Percentiles rank a stretch among this genome's conserved stretches.
phyloP scores from a whole-genome alignment of 2,329 filamentous ascomycete species.

The Penicillium sp. region DNA sequence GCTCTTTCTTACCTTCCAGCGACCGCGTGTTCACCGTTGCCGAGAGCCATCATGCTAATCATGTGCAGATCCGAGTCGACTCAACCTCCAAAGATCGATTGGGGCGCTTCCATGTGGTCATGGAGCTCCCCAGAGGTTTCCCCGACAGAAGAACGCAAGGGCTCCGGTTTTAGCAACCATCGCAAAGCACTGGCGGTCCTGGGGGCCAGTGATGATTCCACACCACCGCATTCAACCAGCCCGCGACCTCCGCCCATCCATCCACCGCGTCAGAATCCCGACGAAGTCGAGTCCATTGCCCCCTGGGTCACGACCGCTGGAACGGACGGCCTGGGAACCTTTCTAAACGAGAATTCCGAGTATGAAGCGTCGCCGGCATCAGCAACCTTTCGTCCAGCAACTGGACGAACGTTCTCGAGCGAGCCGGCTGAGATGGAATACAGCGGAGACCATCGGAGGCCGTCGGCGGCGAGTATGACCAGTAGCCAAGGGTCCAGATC shows the following conservation, averaged over 20 bases:
- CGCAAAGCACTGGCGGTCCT: slow-evolving; percentile 32
- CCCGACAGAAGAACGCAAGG: slow-evolving; percentile 35
- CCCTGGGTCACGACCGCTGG: slow-evolving; percentile 29
- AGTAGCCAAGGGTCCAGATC: slow-evolving; percentile 79
- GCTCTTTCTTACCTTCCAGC: slow-evolving; percentile 11
- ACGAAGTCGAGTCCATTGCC: slow-evolving; percentile 26
- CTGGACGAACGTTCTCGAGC: slow-evolving; percentile 48
- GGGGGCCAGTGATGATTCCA: slow-evolving; percentile 26
- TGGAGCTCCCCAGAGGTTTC: slow-evolving; percentile 35
- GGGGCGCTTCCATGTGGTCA: slow-evolving; percentile 31
- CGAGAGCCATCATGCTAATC: neutral
- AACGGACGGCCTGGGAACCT: slow-evolving; percentile 30
- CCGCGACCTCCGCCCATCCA: slow-evolving; percentile 22
- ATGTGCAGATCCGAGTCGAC: slow-evolving; percentile 21
- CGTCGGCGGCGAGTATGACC: slow-evolving; percentile 81
- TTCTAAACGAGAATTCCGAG: slow-evolving; percentile 37
- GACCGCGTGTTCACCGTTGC: neutral
- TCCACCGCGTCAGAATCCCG: slow-evolving; percentile 14
- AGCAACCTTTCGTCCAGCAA: slow-evolving; percentile 59
- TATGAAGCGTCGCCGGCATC: slow-evolving; percentile 56
- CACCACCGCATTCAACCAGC: slow-evolving; percentile 19
- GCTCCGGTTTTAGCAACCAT: slow-evolving; percentile 30
- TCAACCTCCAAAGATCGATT: slow-evolving; percentile 23
- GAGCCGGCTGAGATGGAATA: slow-evolving; percentile 59
- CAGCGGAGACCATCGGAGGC: slow-evolving; percentile 68